Evolutionary conservation across 2,329 filamentous ascomycete genomes (phyloP).

Genomic region (Metarhizium rileyi): DNA sequence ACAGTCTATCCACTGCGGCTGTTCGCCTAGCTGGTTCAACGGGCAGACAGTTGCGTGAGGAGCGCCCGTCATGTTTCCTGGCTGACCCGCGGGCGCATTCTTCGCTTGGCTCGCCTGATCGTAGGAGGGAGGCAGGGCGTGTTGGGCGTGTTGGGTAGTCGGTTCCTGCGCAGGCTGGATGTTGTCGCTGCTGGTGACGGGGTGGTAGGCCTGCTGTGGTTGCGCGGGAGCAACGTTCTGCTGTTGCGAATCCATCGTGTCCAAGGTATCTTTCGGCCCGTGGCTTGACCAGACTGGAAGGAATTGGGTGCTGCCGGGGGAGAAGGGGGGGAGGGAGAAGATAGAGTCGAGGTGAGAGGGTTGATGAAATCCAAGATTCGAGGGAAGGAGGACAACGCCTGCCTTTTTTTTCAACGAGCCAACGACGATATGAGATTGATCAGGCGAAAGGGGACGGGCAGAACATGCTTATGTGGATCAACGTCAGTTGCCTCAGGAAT

Average conservation of each 20-base stretch:
- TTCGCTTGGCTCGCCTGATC: slow-evolving; percentile 1
- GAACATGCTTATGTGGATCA: no score
- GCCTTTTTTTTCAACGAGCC: no score
- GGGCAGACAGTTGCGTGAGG: slow-evolving; percentile 6
- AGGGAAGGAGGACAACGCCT: no score
- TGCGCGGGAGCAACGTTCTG: neutral
- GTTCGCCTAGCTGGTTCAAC: slow-evolving; percentile 15
- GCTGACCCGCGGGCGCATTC: slow-evolving; percentile 1
- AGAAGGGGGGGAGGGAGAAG: no score
- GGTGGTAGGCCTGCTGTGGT: neutral
- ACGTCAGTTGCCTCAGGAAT: no score
- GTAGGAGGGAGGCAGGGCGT: slow-evolving; percentile 1
- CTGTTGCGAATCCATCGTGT: neutral
- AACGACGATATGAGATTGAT: no score
- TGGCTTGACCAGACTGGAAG: neutral
- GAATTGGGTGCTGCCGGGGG: neutral
- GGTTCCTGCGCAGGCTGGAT: neutral
- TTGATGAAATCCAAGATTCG: neutral
- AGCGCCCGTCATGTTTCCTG: neutral
- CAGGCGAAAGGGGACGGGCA: no score
- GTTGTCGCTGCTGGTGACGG: neutral
- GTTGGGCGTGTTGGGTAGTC: neutral
- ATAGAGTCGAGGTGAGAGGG: neutral
- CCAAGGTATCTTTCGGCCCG: neutral
- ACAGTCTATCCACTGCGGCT: slow-evolving; percentile 20